Base-by-base conservation (phyloP, 2,329 filamentous ascomycete genomes). In the Cladosporium sphaerospermum region DNA sequence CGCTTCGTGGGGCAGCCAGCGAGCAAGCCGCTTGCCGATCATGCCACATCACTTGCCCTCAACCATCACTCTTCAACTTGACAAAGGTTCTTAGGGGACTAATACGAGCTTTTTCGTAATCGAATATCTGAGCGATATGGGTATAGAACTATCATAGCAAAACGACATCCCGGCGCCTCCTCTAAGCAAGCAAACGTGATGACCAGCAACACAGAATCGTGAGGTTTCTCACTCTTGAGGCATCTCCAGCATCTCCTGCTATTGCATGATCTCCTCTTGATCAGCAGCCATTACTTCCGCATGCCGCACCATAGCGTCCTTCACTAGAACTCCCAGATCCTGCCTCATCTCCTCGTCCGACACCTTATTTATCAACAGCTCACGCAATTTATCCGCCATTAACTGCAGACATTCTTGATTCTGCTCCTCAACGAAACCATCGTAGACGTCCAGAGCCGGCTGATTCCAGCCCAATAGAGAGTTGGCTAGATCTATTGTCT, bases 391-490 rank as follows among this genome's bases (percentile, higher is more conserved):
- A 2, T 32, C 11, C 14, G 58, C 45, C 41, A 63, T 45, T 6
- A 18, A n/a, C 3, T 53, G 33, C 23, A 64, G 31, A 32, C 57
- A 59, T 2, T 16, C 43, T 8, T 53, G 32, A 36, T 49, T 42
- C 18, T 51, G 52, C 7, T 14, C 19, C 33, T 40, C 33, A 8
- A 52, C 58, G 41, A 60, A 54, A 3, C 42, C 32, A 32, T 55
- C 45, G 40, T 56, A 51, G 2, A 54, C 50, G 33, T 57, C 57
- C 11, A 57, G 16, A 8, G 64, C 57, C 33, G 59, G 58, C 52
- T 63, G 56, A 18, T 64, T 63, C 57, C 57, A 68, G 3, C 53
- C 50, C 4, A 64, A 54, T 9, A 65, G 34, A 9, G 60, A 59
- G 16, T 14, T 9, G 10, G 54, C 48, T 37, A 57, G 45, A 18